Base-by-base conservation (phyloP, 441 rosid species). In the Gossypium lobatum region DNA sequence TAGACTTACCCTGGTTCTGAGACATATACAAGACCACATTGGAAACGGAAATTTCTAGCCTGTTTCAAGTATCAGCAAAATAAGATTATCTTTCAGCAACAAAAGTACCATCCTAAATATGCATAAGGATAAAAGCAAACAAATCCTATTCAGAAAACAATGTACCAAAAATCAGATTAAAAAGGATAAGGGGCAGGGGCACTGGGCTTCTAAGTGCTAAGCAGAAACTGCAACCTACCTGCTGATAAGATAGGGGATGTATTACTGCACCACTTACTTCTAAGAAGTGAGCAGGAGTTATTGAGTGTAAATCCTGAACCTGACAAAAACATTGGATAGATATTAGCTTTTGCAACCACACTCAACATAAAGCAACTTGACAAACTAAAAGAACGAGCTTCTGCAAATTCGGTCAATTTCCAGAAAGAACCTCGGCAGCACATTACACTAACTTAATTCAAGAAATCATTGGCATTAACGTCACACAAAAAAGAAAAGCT, bases 181-280 rank as follows among this genome's bases (percentile, higher is more conserved):
- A 4, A 16, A 21, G 54, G 10, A 70, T 9, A 13, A 7, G 21
- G 37, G 6, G 3, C 28, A 21, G 2, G 34, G 34, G 21, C 17
- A 64, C 20, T 45, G 37, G 60, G 23, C 4, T 55, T 9, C 66
- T 17, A 45, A 71, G 58, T 60, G 74, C 63, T 62, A 73, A 34
- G 70, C 45, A 71, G n/a, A 70, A 70, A 59, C 73, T 60, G 34
- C 20, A 65, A 75, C 80, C 71, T 76, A 95, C 99, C 93, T 95
- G 99, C 82, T 95, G 98, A 77, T 93, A 93, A 73, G 99, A 95
- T 79, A 93, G 81, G 42, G 99, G 89, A 71, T 95, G 99, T 73
- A 95, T 91, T 70, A 93, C 94, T 61, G 89, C 95, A 67, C 99
- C 98, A 76, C 98, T 92, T 39, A 95, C 91, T 93, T 95, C 98